Base-by-base conservation (phyloP, 768 basidiomycete genomes). In the Gautieria morchelliformis region DNA sequence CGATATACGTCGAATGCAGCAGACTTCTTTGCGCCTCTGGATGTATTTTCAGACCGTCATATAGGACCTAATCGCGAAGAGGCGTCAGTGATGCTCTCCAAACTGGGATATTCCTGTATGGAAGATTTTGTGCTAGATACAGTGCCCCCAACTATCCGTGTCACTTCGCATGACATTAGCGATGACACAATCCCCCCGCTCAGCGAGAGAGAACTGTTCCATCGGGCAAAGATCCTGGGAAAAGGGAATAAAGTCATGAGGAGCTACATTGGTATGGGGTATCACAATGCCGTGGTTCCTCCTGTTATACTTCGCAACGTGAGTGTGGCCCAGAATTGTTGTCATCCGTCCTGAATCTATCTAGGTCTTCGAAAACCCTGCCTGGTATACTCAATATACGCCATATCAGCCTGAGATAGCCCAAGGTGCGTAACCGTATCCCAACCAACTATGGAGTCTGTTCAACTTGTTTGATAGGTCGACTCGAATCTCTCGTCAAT, bases 261-360 rank as follows among this genome's bases (percentile, higher is more conserved):
- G 76, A 94, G 85, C 66, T 98, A 93, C 70, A 99, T 98, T 66
- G 96, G 96, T 37, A 93, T 97, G 92, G 95, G 96, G 9, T 99
- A 96, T 71, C 90, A 94, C 67, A 85, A 85, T 62, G 92, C 93
- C 3, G 90, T 95, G 47, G 89, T 95, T 5, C 94, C 94, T n/a
- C 88, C 90, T 8, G 92, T 96, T 51, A 92, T 96, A 70, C 76
- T 95, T 64, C 86, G 94, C 61, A 96, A 95, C 62, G 91, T 93
- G 58, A 52, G 80, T 68, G 30, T 20, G 39, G 35, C 15, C 45
- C 45, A 15, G 50, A 35, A 52, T 24, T 53, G 50, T 54, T 19
- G 39, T 42, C 11, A 44, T 32, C 61, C 47, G 22, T 53, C 17
- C 51, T 51, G 52, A 60, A 12, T 24, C 19, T 42, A n/a, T 49